Evolutionary conservation across 108 stramenopile species (phyloP).

Genomic region (Skeletonema marinoi): DNA sequence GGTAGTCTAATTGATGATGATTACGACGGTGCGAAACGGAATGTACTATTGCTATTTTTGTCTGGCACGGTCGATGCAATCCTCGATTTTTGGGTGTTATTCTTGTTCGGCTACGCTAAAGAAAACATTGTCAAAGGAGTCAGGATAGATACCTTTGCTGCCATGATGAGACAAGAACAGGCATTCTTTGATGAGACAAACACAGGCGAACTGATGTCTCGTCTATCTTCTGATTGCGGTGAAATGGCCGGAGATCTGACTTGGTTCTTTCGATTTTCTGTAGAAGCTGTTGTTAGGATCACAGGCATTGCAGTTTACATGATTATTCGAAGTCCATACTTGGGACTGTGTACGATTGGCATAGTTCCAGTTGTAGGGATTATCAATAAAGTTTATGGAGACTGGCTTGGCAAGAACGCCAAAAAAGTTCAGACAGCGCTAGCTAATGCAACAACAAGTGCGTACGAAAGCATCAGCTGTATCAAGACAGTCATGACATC

Average conservation of each 20-base stretch:
- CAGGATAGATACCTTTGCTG: conserved; percentile 70
- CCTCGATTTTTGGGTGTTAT: conserved; percentile 92
- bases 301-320: conserved; percentile 83
- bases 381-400: conserved; percentile 85
- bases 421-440: conserved; percentile 79
- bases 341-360: conserved; percentile 73
- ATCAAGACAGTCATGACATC: conserved; percentile 88
- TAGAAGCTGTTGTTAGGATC: conserved; percentile 87
- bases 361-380: conserved; percentile 84
- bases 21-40: conserved; percentile 63
- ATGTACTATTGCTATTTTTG: conserved; percentile 80
- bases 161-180: conserved; percentile 79
- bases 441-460: conserved; percentile 80
- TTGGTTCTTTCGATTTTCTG: conserved; percentile 91
- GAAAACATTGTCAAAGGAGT: conserved; percentile 81
- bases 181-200: conserved; percentile 78
- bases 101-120: conserved; percentile 88
- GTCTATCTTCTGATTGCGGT: conserved; percentile 87
- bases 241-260: conserved; percentile 90
- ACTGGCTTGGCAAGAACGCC: conserved; percentile 81
- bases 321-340: conserved; percentile 70
- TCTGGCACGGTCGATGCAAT: conserved; percentile 75
- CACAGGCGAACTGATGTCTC: conserved; percentile 78
- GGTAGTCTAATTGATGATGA: conserved; percentile 68
- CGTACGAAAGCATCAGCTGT: conserved; percentile 81